phyloP scores from a whole-genome alignment of 192 early-diverging fungal species.

The Entophlyctis helioformis region DNA sequence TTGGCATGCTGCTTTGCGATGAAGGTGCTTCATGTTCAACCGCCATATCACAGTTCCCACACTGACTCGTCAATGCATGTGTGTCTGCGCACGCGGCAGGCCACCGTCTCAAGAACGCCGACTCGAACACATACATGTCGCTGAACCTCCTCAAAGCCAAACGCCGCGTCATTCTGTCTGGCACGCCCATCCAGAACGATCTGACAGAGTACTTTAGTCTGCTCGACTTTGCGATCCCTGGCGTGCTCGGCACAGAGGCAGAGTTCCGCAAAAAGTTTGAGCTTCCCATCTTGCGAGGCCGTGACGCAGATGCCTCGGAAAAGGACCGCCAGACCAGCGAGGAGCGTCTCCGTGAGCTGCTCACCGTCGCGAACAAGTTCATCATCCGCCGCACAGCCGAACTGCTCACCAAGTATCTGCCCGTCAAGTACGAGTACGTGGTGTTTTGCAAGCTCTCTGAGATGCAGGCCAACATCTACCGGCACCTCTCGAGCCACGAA shows the following conservation, averaged over 20 bases:
- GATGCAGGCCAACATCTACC: slow-evolving; percentile 72
- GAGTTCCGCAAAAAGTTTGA: slow-evolving; percentile 93
- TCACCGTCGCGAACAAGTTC: slow-evolving; percentile 79
- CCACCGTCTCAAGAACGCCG: slow-evolving; percentile 87
- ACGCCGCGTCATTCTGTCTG: slow-evolving; percentile 86
- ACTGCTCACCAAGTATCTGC: slow-evolving; percentile 93
- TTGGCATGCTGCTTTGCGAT: slow-evolving; percentile 91
- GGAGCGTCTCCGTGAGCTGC: slow-evolving; percentile 72
- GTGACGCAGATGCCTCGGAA: slow-evolving; percentile 81
- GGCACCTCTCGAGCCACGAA: slow-evolving; percentile 50
- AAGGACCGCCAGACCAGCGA: slow-evolving; percentile 68
- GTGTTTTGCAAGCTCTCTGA: slow-evolving; percentile 82
- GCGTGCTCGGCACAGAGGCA: slow-evolving; percentile 67
- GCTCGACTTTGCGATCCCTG: slow-evolving; percentile 91
- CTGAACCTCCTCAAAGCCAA: slow-evolving; percentile 79
- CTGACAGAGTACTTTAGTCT: slow-evolving; percentile 85
- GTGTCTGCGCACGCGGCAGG: slow-evolving; percentile 26
- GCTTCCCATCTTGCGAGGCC: slow-evolving; percentile 83
- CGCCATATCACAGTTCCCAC: too few species aligned
- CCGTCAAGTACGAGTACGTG: slow-evolving; percentile 95
- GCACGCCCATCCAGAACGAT: slow-evolving; percentile 84
- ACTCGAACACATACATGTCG: slow-evolving; percentile 69
- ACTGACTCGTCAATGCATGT: too few species aligned
- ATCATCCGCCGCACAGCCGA: slow-evolving; percentile 97
- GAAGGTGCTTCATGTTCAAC: too few species aligned